Percentiles rank a stretch among this genome's conserved stretches.
Evolutionary conservation across 495 filamentous ascomycete species (phyloP).

Genomic region (Extremus antarcticus): DNA sequence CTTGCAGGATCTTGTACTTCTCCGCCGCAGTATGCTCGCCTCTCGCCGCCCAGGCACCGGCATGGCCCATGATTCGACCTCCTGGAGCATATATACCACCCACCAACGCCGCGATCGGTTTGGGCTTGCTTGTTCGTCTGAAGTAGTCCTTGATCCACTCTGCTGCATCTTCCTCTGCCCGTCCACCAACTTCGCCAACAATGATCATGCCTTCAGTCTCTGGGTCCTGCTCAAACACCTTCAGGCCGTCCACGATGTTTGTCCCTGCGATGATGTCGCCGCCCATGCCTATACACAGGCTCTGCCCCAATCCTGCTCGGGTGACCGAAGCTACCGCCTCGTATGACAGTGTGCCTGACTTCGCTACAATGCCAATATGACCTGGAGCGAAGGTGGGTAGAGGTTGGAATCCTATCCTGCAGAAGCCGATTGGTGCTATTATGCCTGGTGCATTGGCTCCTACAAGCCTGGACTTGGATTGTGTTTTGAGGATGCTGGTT

Average conservation of each 20-base stretch:
- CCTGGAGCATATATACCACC: constrained; percentile 55
- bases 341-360: constrained; percentile 82
- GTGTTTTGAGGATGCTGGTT: constrained; percentile 65
- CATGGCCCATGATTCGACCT: constrained; percentile 79
- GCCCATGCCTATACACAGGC: constrained; percentile 76
- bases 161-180: constrained; percentile 68
- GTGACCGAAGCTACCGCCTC: constrained; percentile 80
- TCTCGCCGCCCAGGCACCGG: constrained; percentile 62
- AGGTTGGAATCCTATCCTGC: constrained; percentile 81
- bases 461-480: constrained; percentile 69
- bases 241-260: constrained; percentile 65
- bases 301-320: constrained; percentile 72
- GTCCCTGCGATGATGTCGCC: constrained; percentile 79
- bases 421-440: constrained; percentile 69
- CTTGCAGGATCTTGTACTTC: constrained; percentile 59
- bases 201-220: constrained; percentile 74
- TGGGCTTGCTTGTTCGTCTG: constrained; percentile 47
- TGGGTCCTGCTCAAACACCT: constrained; percentile 59
- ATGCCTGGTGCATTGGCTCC: constrained; percentile 85
- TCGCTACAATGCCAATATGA: constrained; percentile 69
- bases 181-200: constrained; percentile 80
- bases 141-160: constrained; percentile 66
- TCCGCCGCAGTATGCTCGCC: constrained; percentile 53
- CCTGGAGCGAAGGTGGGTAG: constrained; percentile 65
- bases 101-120: constrained; percentile 75